Evolutionary conservation across 1,284 basidiomycete genomes (phyloP).

Genomic region (Malassezia vespertilionis): DNA sequence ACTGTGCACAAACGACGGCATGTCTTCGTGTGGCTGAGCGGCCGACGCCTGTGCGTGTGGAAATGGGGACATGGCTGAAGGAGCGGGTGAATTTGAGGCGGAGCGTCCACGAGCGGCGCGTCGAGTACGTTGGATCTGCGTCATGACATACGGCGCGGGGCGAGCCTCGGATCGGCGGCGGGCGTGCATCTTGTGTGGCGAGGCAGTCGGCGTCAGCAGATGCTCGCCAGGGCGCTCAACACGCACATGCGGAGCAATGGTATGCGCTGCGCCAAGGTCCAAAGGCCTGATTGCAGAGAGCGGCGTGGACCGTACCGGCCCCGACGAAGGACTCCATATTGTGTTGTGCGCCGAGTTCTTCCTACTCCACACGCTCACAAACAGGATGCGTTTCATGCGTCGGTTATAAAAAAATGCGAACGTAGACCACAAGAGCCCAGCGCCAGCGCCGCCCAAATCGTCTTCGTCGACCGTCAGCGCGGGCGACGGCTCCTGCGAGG

Average conservation of each 20-base stretch:
- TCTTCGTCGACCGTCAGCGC: conserved; percentile 48
- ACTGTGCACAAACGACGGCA: conserved; percentile 19
- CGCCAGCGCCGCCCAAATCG: conserved; percentile 53
- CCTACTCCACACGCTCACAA: conserved; percentile 85
- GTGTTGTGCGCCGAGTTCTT: conserved; percentile 50
- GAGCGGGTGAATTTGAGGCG: conserved; percentile 28
- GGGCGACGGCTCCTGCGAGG: neutral
- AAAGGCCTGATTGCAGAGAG: neutral
- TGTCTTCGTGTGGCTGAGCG: neutral
- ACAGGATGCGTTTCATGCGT: conserved; percentile 78
- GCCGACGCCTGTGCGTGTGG: conserved; percentile 25
- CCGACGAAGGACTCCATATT: conserved; percentile 18
- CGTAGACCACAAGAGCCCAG: conserved; percentile 83
- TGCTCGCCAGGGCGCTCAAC: conserved; percentile 2
- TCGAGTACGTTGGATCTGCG: neutral
- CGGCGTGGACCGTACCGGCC: conserved; percentile 4
- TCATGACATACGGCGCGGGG: conserved; percentile 1
- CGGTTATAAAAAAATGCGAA: conserved; percentile 96
- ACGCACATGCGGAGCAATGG: neutral
- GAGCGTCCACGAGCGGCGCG: conserved; percentile 9
- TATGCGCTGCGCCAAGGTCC: neutral
- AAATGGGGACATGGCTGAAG: conserved; percentile 40
- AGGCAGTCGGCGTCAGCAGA: conserved; percentile 7
- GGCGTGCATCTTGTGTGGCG: neutral
- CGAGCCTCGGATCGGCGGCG: neutral